Evolutionary conservation across 768 basidiomycete genomes (phyloP).

Genomic region (Lactarius evosmus): DNA sequence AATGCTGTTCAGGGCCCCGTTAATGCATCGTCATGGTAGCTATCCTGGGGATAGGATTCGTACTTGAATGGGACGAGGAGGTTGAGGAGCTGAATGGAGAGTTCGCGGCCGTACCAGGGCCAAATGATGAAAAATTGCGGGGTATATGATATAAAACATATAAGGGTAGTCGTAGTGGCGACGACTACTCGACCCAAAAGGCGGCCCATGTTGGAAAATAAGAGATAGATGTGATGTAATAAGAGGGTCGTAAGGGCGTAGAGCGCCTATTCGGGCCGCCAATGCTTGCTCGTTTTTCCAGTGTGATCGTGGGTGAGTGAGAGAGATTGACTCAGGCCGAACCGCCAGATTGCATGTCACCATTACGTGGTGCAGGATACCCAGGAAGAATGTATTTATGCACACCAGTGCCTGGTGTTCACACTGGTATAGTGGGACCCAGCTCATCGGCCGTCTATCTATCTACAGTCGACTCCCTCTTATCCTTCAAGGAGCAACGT

Average conservation of each 20-base stretch:
- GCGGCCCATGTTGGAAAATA: conserved; percentile 38
- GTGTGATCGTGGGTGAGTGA: too few species aligned
- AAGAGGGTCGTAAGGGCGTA: neutral
- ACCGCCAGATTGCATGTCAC: too few species aligned
- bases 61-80: conserved; percentile 93
- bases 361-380: too few species aligned
- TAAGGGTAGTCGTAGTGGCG: conserved; percentile 64
- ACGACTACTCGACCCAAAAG: conserved; percentile 62
- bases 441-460: too few species aligned
- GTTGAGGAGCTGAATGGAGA: conserved; percentile 69
- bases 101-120: conserved; percentile 85
- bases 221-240: neutral
- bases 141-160: conserved; percentile 85
- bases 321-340: too few species aligned
- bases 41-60: conserved; percentile 32
- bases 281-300: too few species aligned
- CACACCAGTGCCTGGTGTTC: too few species aligned
- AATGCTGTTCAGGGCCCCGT: conserved; percentile 43
- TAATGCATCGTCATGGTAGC: conserved; percentile 10
- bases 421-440: too few species aligned
- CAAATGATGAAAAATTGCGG: conserved; percentile 86
- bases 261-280: too few species aligned
- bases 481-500: too few species aligned
- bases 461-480: too few species aligned
- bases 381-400: too few species aligned